Evolutionary conservation across 305 asterid species (phyloP), one percentile per base, ranked within the genome.

Genomic region (Ajuga reptans): DNA sequence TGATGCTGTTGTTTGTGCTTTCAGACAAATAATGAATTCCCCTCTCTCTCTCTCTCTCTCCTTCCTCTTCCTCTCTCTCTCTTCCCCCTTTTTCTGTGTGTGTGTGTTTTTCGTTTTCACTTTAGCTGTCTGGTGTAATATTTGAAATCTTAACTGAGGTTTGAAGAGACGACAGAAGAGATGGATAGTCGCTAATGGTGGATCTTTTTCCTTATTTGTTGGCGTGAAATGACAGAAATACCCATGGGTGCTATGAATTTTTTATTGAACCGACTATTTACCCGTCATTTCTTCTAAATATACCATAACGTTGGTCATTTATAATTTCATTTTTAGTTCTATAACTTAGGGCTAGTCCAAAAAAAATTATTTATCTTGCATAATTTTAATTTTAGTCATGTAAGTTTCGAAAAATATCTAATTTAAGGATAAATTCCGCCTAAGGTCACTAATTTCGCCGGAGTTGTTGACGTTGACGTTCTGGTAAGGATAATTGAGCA

Each of bases 51-150:
- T 34, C 51, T 59, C 51, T 37, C 57, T n/a, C n/a, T n/a, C 39
- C 11, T 11, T 5, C n/a, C 15, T 31, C 4, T 1, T 4, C 47
- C 36, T 59, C 50, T 51, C 53, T 57, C 24, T 42, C 34, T 51
- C 34, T 45, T 42, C 58, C 42, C 21, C 63, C 16, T 12, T 17
- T 51, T 12, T 18, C 7, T 46, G n/a, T 69, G 37, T 10, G 27
- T 21, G 27, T 36, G 29, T 15, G 31, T 49, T 43, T 43, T 63
- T 56, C 58, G 68, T 77, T 72, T 49, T 59, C 74, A 53, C 62
- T 69, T 70, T 78, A 52, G 75, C 29, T 74, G 77, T 75, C 75
- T 61, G 75, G 49, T 43, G 66, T 74, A 64, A 64, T 66, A 73
- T 70, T 64, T 65, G 66, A 65, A 76, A 64, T 66, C 58, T 55